Percentiles rank a stretch among this genome's conserved stretches.
These are phyloP conservation scores for Aspergillus carbonarius DNA, from an alignment of 2,329 filamentous ascomycete genomes.

Conservation along the genomic window DNA sequence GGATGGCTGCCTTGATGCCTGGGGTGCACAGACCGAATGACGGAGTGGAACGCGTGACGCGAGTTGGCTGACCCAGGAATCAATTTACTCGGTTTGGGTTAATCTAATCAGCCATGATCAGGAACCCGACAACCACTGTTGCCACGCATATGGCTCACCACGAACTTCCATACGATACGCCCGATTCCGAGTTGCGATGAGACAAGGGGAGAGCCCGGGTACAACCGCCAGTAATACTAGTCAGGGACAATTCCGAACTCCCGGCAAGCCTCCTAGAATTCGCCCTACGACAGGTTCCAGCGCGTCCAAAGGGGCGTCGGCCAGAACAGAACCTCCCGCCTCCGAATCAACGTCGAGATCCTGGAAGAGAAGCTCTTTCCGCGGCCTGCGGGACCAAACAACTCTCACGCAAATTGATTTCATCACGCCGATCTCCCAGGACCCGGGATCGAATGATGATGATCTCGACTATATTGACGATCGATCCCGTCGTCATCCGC, in stretches of 20 bases:
- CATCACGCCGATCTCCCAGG: slow-evolving; percentile 27
- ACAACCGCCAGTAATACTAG: slow-evolving; percentile 17
- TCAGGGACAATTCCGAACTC: slow-evolving; percentile 22
- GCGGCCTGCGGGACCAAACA: slow-evolving; percentile 31
- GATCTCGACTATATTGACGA: slow-evolving; percentile 34
- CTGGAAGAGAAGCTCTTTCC: slow-evolving; percentile 19
- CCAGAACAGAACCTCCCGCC: slow-evolving; percentile 16
- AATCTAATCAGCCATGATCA: not conserved
- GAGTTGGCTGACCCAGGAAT: slow-evolving; percentile 8
- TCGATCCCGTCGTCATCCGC: not conserved
- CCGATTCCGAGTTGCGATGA: slow-evolving; percentile 29
- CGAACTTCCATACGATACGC: not conserved
- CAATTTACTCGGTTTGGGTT: not conserved
- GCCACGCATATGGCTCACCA: slow-evolving; percentile 13
- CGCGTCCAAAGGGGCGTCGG: slow-evolving; percentile 16
- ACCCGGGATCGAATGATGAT: slow-evolving; percentile 22
- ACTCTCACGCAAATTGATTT: slow-evolving; percentile 46
- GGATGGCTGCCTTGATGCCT: not conserved
- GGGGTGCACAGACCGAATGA: slow-evolving; percentile 10
- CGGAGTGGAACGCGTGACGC: slow-evolving; percentile 9
- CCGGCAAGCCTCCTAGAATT: slow-evolving; percentile 15
- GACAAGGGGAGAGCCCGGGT: slow-evolving; percentile 17
- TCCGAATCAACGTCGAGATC: slow-evolving; percentile 20
- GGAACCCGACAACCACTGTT: not conserved
- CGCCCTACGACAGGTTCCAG: slow-evolving; percentile 15